phyloP scores from a whole-genome alignment of 768 basidiomycete genomes.

The Suillus subluteus region DNA sequence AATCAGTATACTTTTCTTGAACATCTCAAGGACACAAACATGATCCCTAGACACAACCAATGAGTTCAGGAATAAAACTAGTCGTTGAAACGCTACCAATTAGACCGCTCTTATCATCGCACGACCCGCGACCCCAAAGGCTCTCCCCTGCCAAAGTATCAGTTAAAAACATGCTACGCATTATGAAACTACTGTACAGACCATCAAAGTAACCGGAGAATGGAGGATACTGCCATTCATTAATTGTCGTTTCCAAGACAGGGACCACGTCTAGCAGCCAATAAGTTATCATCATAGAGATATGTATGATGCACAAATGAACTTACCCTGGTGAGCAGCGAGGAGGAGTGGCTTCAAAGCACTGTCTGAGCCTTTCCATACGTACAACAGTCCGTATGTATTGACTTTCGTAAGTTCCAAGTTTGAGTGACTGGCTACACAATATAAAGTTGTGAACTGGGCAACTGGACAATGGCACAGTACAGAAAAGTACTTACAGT shows the following conservation, averaged over 20 bases:
- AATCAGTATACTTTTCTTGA: background rate
- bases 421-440: slow-evolving; percentile 51
- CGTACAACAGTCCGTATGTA: slow-evolving; percentile 73
- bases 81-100: slow-evolving; percentile 32
- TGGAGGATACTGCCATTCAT: slow-evolving; percentile 59
- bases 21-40: background rate
- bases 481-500: slow-evolving; percentile 41
- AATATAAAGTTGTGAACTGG: slow-evolving; percentile 12
- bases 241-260: slow-evolving; percentile 52
- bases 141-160: slow-evolving; percentile 38
- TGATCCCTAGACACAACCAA: background rate
- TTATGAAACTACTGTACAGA: slow-evolving; percentile 14
- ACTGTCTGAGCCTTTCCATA: slow-evolving; percentile 67
- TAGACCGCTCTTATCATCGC: slow-evolving; percentile 72
- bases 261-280: slow-evolving; percentile 58
- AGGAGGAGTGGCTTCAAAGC: slow-evolving; percentile 64
- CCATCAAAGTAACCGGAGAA: slow-evolving; percentile 62
- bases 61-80: background rate
- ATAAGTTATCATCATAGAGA: background rate
- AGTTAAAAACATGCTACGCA: background rate
- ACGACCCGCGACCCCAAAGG: slow-evolving; percentile 76
- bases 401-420: slow-evolving; percentile 54
- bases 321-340: slow-evolving; percentile 62
- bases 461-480: slow-evolving; percentile 49
- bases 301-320: background rate